A percentile compares a stretch with the other conserved stretches of the same genome.
Evolutionary conservation across 139 green algal genomes (phyloP).

Genomic region (Picochlorum sp.): DNA sequence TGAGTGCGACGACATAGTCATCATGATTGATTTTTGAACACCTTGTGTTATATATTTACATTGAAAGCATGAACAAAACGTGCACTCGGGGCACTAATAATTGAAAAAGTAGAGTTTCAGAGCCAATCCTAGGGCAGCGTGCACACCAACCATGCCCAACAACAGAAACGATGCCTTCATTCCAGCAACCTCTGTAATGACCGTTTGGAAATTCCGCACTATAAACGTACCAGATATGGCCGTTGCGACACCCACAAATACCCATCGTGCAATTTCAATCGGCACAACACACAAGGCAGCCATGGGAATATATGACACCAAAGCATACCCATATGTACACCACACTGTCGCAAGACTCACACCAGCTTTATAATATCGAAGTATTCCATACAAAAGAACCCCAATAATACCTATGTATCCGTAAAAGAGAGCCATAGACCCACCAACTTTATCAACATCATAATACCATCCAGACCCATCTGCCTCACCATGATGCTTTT

Average conservation of each 20-base stretch:
- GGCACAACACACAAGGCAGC: constrained; percentile 64
- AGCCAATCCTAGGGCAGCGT: constrained; percentile 58
- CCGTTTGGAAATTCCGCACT: constrained; percentile 52
- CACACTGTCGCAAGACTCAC: constrained; percentile 60
- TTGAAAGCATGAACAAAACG: not conserved
- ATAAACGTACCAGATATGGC: constrained; percentile 56
- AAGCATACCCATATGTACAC: constrained; percentile 75
- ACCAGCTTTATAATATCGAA: constrained; percentile 51
- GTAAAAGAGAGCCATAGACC: constrained; percentile 70
- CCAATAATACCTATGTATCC: constrained; percentile 66
- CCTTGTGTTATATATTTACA: not conserved
- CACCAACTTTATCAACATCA: constrained; percentile 47
- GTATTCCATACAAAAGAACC: constrained; percentile 38
- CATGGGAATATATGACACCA: constrained; percentile 73
- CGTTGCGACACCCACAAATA: constrained; percentile 40
- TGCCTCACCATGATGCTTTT: not conserved
- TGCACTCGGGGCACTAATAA: constrained; percentile 26
- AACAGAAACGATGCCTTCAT: constrained; percentile 52
- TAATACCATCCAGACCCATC: constrained; percentile 32
- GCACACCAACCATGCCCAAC: constrained; percentile 37
- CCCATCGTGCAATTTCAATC: constrained; percentile 53
- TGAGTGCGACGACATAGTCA: too few species aligned
- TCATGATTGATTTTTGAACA: too few species aligned
- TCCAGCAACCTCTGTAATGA: constrained; percentile 50
- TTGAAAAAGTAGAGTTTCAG: constrained; percentile 79